A percentile compares a stretch with the other conserved stretches of the same genome.
Conservation (phyloP, 768 basidiomycete species). For the Russula compacta region DNA sequence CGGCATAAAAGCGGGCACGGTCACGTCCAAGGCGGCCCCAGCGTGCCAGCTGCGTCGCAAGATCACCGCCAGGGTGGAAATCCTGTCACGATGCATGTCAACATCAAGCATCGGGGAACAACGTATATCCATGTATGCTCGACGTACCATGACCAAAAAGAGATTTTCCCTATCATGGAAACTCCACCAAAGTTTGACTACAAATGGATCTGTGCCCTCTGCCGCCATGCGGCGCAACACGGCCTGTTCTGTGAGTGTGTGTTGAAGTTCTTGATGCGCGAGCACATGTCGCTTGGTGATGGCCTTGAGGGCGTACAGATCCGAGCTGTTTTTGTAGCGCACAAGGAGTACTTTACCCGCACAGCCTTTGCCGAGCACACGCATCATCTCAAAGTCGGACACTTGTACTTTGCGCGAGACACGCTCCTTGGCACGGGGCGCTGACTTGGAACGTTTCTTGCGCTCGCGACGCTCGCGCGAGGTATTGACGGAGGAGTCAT, state of each 20-base stretch:
- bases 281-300: slow-evolving; percentile 97
- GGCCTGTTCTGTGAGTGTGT: slow-evolving; percentile 93
- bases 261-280: slow-evolving; percentile 92
- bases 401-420: slow-evolving; percentile 62
- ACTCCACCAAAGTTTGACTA: slow-evolving; percentile 93
- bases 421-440: slow-evolving; percentile 46
- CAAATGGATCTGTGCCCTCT: slow-evolving; percentile 82
- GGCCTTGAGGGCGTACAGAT: slow-evolving; percentile 89
- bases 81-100: slow-evolving; percentile 39
- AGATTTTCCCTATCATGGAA: slow-evolving; percentile 98
- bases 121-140: slow-evolving; percentile 5
- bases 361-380: slow-evolving; percentile 94
- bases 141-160: slow-evolving; percentile 85
- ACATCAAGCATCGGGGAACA: not conserved
- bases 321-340: slow-evolving; percentile 58
- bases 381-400: slow-evolving; percentile 95
- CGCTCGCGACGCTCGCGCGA: slow-evolving; percentile 32
- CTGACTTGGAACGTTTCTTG: slow-evolving; percentile 47
- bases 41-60: slow-evolving; percentile 93
- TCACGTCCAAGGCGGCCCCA: slow-evolving; percentile 93
- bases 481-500: slow-evolving; percentile 66
- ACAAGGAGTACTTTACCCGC: slow-evolving; percentile 96
- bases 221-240: slow-evolving; percentile 93
- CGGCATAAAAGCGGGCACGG: slow-evolving; percentile 92
- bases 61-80: slow-evolving; percentile 92